Conservation (phyloP, 2,329 filamentous ascomycete species). For the Epichloe coenophiala region DNA sequence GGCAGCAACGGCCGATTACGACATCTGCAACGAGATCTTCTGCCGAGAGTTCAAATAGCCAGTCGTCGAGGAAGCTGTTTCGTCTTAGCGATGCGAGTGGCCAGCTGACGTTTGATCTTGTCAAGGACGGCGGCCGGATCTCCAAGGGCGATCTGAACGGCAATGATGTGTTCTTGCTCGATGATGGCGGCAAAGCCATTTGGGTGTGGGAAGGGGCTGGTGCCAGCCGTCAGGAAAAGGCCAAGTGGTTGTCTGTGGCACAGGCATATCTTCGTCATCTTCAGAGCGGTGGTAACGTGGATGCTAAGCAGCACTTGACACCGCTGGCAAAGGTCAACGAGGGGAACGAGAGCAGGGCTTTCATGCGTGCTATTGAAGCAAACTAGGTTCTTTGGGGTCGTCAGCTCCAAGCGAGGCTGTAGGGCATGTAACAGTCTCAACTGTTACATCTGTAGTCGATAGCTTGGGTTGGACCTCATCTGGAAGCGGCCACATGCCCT, state of each 20-base stretch:
- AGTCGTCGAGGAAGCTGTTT: constrained; percentile 35
- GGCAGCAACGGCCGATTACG: constrained; percentile 26
- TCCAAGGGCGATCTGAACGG: constrained; percentile 36
- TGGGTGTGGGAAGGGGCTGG: constrained; percentile 54
- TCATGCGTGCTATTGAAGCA: constrained; percentile 31
- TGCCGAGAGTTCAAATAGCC: not conserved
- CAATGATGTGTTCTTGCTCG: constrained; percentile 48
- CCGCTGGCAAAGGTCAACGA: constrained; percentile 45
- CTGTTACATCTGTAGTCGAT: too few species aligned
- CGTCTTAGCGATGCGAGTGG: constrained; percentile 50
- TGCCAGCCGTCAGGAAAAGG: constrained; percentile 45
- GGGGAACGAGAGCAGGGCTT: constrained; percentile 40
- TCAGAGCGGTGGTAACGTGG: constrained; percentile 12
- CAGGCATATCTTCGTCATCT: constrained; percentile 38
- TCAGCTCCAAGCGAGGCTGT: too few species aligned
- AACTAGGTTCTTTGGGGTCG: not conserved
- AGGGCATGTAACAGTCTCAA: too few species aligned
- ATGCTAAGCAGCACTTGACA: constrained; percentile 25
- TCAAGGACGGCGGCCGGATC: constrained; percentile 39
- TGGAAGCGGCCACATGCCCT: constrained; percentile 21
- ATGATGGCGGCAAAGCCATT: constrained; percentile 40
- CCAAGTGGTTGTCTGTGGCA: constrained; percentile 46
- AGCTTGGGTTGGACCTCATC: constrained; percentile 13
- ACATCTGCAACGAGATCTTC: constrained; percentile 1
- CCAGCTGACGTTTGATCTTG: constrained; percentile 39